These are phyloP conservation scores for Leccinum solheimii DNA, from an alignment of 1,284 basidiomycete genomes.

Conservation along the genomic window DNA sequence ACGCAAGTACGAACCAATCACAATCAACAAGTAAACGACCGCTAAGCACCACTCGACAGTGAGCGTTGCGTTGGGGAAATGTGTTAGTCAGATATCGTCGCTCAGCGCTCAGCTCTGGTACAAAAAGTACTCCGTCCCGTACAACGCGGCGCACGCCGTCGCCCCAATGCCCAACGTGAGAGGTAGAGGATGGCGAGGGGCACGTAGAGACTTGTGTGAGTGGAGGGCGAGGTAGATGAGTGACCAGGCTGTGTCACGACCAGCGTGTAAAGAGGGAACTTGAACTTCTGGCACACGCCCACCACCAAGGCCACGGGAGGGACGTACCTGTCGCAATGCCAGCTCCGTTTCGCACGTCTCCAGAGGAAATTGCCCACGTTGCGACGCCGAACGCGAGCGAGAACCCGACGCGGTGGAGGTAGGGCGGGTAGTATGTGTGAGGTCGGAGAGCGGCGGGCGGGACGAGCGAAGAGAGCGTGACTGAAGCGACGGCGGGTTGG, in stretches of 20 bases:
- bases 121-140: slow-evolving; percentile 47
- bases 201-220: slow-evolving; percentile 34
- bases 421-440: slow-evolving; percentile 39
- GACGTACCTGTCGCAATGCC: slow-evolving; percentile 45
- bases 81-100: not conserved
- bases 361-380: slow-evolving; percentile 43
- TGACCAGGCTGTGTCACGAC: slow-evolving; percentile 40
- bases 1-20: not conserved
- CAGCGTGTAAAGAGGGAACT: not conserved
- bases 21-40: not conserved
- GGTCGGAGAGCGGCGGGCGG: slow-evolving; percentile 34
- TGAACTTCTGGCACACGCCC: not conserved
- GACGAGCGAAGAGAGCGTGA: slow-evolving; percentile 39
- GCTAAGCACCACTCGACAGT: not conserved
- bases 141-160: slow-evolving; percentile 38
- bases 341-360: slow-evolving; percentile 46
- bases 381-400: slow-evolving; percentile 46
- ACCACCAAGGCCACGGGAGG: not conserved
- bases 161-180: slow-evolving; percentile 39
- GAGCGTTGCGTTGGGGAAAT: not conserved
- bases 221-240: slow-evolving; percentile 48
- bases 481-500: slow-evolving; percentile 22
- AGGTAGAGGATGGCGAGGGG: slow-evolving; percentile 38
- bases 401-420: slow-evolving; percentile 45
- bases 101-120: slow-evolving; percentile 30